Evolutionary conservation across 768 basidiomycete species (phyloP), one percentile per base, ranked within the genome.

Genomic region (Leccinum subgranulosum): DNA sequence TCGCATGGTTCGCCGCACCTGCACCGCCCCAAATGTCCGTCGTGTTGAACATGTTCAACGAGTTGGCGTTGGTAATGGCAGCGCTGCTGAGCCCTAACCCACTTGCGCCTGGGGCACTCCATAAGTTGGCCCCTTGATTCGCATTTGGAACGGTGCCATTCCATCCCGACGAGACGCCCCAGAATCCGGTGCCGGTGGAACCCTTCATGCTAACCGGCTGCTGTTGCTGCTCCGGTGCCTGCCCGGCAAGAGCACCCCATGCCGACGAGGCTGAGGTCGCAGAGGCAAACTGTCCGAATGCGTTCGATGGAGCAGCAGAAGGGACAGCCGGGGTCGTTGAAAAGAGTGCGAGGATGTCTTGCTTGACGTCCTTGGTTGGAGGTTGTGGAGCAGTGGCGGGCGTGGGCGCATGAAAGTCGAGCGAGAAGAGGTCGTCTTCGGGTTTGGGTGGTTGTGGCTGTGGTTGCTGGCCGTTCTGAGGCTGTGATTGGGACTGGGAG

Each of bases 271-370:
- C 66, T 10, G 62, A 29, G 8, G 47, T 1, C 0, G 27, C 12
- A 0, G 5, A 36, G 36, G 3, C 0, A 9, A 36, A 36, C 34
- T 36, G 34, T 7, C 15, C 77, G 60, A 75, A 78, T 17, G 70
- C 67, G 27, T 65, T 57, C 39, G 70, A 65, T n/a, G 36, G 34
- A 59, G 36, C 64, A 53, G 52, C 74, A 61, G 36, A 39, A 10
- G 36, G 36, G 8, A 9, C 6, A 2, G 59, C 15, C 31, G 75
- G 64, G 2, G 63, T 60, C 0, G 66, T 48, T 3, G 77, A 64
- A 4, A 91, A 94, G 43, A 95, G 79, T n/a, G n/a, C n/a, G 17
- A 95, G 77, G 61, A 95, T 95, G 62, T 95, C 89, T 54, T 90
- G 81, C 64, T 93, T 94, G 47, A 86, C 80, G 64, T 91, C 87